A percentile compares a stretch with the other conserved stretches of the same genome.
Conservation (phyloP, 768 basidiomycete genomes). For the Butyriboletus loyo region DNA sequence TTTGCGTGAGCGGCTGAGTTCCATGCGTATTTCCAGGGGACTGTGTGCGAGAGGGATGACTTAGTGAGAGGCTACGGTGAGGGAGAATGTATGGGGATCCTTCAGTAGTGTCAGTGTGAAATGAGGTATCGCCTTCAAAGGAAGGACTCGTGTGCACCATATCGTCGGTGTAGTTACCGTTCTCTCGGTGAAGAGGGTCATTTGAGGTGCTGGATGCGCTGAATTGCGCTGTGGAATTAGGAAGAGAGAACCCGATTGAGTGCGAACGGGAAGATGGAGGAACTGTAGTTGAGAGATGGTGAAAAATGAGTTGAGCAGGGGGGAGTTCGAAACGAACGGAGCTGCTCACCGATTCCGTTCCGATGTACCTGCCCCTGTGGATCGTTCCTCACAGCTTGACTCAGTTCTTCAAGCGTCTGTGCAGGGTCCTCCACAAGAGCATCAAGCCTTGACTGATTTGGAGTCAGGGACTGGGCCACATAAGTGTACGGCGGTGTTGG, state of each 20-base stretch:
- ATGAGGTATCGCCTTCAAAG: background rate
- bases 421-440: constrained; percentile 5
- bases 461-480: background rate
- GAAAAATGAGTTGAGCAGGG: background rate
- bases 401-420: constrained; percentile 22
- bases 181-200: constrained; percentile 1
- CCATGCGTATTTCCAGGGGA: constrained; percentile 2
- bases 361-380: background rate
- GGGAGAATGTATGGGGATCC: background rate
- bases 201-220: constrained; percentile 5
- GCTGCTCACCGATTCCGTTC: background rate
- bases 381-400: constrained; percentile 14
- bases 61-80: background rate
- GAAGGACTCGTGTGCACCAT: background rate
- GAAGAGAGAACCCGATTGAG: background rate
- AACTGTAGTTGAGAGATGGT: background rate
- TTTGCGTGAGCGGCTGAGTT: background rate
- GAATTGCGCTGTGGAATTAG: background rate
- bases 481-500: constrained; percentile 28
- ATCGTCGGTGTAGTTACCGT: background rate
- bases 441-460: background rate
- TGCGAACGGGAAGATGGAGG: background rate
- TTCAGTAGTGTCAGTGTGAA: constrained; percentile 39
- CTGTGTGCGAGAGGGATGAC: background rate
- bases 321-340: background rate